Conservation (phyloP, 2,329 filamentous ascomycete species). For the Curvularia sp. region DNA sequence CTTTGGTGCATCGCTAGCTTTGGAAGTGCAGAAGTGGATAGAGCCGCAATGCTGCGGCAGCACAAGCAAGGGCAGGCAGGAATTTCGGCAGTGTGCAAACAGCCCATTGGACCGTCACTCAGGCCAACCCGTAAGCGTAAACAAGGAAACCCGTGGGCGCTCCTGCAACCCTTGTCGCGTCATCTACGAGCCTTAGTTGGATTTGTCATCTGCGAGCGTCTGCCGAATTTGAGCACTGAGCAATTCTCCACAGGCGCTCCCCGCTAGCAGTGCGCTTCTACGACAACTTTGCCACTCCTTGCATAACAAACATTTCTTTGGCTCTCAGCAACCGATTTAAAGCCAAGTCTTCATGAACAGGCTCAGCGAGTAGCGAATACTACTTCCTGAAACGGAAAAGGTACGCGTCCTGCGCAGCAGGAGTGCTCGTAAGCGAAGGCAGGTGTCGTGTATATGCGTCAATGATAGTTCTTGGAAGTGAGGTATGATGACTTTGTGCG, state of each 20-base stretch:
- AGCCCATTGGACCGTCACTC: constrained; percentile 1
- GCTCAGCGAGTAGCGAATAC: background rate
- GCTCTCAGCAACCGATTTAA: background rate
- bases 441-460: too few species aligned
- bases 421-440: background rate
- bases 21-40: background rate
- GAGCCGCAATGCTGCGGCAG: background rate
- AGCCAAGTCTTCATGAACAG: background rate
- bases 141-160: too few species aligned
- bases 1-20: background rate
- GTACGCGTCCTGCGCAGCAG: background rate
- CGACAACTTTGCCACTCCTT: too few species aligned
- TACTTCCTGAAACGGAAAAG: background rate
- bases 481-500: too few species aligned
- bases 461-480: background rate
- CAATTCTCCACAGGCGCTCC: too few species aligned
- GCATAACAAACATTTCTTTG: too few species aligned
- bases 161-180: too few species aligned
- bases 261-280: too few species aligned
- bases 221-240: background rate
- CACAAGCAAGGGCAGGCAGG: background rate
- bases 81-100: background rate
- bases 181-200: background rate
- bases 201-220: too few species aligned
- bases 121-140: background rate